A percentile compares a stretch with the other conserved stretches of the same genome.
These are phyloP conservation scores for Penicillium paradoxum DNA, from an alignment of 495 filamentous ascomycete species.

Conservation along the genomic window DNA sequence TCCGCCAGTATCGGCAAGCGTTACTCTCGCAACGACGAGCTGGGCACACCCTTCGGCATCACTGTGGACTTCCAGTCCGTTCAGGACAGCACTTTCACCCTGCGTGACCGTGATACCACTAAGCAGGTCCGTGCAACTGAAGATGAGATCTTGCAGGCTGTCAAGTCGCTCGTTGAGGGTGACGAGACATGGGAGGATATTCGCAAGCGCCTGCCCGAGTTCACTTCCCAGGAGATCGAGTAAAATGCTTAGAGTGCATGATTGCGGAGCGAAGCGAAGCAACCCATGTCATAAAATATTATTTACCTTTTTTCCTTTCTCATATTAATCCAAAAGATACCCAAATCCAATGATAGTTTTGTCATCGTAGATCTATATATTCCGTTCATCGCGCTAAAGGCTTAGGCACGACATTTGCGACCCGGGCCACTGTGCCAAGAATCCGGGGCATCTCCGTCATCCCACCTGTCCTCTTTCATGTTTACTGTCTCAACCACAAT, in stretches of 20 bases:
- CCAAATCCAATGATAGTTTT: background rate
- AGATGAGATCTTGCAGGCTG: conserved; percentile 59
- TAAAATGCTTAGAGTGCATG: conserved; percentile 24
- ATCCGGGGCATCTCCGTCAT: conserved; percentile 25
- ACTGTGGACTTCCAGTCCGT: conserved; percentile 69
- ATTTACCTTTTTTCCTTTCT: conserved; percentile 9
- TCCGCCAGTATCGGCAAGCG: conserved; percentile 67
- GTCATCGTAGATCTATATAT: background rate
- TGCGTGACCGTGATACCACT: conserved; percentile 62
- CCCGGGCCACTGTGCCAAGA: conserved; percentile 29
- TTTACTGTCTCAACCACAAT: conserved; percentile 21
- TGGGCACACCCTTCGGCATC: conserved; percentile 61
- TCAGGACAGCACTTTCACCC: conserved; percentile 62
- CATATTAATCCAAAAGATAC: background rate
- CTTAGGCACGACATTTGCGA: conserved; percentile 11
- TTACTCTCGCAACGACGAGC: conserved; percentile 62
- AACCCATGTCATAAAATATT: too few relatives aligned
- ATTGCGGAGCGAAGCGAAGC: too few relatives aligned
- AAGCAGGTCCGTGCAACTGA: conserved; percentile 62
- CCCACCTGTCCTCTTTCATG: conserved; percentile 22
- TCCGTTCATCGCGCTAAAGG: background rate
- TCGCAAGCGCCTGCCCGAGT: conserved; percentile 56
- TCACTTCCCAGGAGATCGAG: conserved; percentile 63
- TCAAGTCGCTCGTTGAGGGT: conserved; percentile 56
- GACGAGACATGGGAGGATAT: conserved; percentile 63